phyloP scores from a whole-genome alignment of 345 rosid genomes.

The Pseudoturritis turrita region DNA sequence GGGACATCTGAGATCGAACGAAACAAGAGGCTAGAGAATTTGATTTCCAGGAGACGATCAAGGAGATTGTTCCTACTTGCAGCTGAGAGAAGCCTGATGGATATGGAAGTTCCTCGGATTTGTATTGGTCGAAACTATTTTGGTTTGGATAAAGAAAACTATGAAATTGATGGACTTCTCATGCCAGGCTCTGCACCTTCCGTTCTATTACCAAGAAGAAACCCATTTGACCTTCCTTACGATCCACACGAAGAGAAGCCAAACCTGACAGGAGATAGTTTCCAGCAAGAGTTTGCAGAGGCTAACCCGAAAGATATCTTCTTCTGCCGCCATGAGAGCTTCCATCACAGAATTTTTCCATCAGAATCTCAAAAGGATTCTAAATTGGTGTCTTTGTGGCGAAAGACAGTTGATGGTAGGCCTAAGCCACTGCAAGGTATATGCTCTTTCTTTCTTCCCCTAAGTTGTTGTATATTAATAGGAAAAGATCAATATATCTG shows the following conservation, averaged over 20 bases:
- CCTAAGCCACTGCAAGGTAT: constrained; percentile 21
- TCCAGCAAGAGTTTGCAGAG: constrained; percentile 56
- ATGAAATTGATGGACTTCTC: constrained; percentile 29
- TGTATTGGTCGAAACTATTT: constrained; percentile 36
- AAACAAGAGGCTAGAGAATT: constrained; percentile 69
- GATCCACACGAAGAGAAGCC: constrained; percentile 84
- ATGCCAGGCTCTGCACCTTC: constrained; percentile 93
- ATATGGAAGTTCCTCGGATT: constrained; percentile 43
- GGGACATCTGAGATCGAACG: constrained; percentile 82
- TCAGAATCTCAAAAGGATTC: constrained; percentile 34
- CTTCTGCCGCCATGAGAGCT: constrained; percentile 80
- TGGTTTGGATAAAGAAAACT: constrained; percentile 27
- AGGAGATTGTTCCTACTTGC: constrained; percentile 48
- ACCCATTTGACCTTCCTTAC: constrained; percentile 86
- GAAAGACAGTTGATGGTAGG: constrained; percentile 11
- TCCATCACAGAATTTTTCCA: constrained; percentile 31
- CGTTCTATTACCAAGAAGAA: constrained; percentile 47
- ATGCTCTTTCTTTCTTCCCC: not conserved
- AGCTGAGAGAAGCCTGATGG: constrained; percentile 40
- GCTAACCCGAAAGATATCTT: constrained; percentile 48
- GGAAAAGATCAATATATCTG: not conserved
- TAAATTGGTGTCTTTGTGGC: constrained; percentile 8
- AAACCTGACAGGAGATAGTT: constrained; percentile 53
- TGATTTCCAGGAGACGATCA: constrained; percentile 65
- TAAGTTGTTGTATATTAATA: not conserved